phyloP scores from a whole-genome alignment of 768 basidiomycete genomes.

The Lactarius evosmus region DNA sequence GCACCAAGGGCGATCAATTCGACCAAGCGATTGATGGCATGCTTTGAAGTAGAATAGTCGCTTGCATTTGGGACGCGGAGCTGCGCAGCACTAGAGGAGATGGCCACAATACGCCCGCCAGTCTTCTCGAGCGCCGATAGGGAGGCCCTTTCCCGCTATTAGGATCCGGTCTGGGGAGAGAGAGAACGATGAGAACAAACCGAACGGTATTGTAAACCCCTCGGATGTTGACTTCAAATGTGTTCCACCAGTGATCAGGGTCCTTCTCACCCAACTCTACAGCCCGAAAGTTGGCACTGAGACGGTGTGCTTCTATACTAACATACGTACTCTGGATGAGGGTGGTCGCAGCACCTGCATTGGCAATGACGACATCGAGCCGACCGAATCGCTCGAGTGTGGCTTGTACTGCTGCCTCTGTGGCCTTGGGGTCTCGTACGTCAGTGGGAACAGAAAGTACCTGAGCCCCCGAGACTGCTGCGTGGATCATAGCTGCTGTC shows the following conservation, averaged over 20 bases:
- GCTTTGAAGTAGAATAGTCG: slow-evolving; percentile 15
- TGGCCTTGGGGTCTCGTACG: slow-evolving; percentile 1
- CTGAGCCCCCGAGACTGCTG: not conserved
- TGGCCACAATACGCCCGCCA: slow-evolving; percentile 10
- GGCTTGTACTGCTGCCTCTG: too few relatives aligned
- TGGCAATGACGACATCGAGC: too few relatives aligned
- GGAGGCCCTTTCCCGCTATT: not conserved
- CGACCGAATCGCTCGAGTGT: too few relatives aligned
- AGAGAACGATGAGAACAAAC: slow-evolving; percentile 7
- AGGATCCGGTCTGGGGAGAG: not conserved
- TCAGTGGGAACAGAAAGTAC: too few relatives aligned
- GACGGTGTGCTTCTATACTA: not conserved
- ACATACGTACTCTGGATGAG: not conserved
- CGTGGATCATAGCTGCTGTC: slow-evolving; percentile 16
- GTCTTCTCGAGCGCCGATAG: slow-evolving; percentile 2
- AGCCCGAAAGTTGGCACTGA: not conserved
- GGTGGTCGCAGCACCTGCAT: too few relatives aligned
- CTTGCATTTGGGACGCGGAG: not conserved
- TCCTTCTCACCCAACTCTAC: slow-evolving; percentile 28
- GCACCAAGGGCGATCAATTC: slow-evolving; percentile 15
- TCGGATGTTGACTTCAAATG: too few relatives aligned
- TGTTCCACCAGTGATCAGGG: too few relatives aligned
- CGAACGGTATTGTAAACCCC: slow-evolving; percentile 30
- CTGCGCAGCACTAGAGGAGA: slow-evolving; percentile 11
- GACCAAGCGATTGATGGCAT: slow-evolving; percentile 10